Percentiles rank a stretch among this genome's conserved stretches.
Evolutionary conservation across 805 yeast genomes (phyloP).

Genomic region (Grigorovia yakushimaensis): DNA sequence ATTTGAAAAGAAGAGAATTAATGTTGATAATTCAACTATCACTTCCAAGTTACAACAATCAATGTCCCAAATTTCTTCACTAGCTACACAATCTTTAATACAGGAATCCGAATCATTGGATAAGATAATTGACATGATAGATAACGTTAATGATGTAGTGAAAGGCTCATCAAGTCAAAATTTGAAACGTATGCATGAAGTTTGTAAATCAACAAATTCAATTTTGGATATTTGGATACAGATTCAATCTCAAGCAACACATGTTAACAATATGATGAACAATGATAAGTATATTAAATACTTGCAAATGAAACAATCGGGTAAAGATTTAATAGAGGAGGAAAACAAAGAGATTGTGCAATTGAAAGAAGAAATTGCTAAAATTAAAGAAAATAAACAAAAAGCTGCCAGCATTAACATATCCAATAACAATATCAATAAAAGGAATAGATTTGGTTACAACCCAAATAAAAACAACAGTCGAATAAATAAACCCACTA

Average conservation of each 20-base stretch:
- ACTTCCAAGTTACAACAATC: constrained; percentile 3
- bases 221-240: constrained; percentile 51
- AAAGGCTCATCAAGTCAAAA: constrained; percentile 16
- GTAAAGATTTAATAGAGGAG: constrained; percentile 15
- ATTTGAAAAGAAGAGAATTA: constrained; percentile 25
- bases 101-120: constrained; percentile 25
- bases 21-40: constrained; percentile 9
- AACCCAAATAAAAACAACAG: not conserved
- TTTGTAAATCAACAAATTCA: constrained; percentile 39
- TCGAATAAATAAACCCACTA: constrained; percentile 18
- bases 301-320: constrained; percentile 21
- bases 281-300: constrained; percentile 32
- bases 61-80: constrained; percentile 2
- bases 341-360: constrained; percentile 13
- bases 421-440: not conserved
- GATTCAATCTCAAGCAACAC: constrained; percentile 52
- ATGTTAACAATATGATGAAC: constrained; percentile 39
- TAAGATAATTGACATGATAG: constrained; percentile 22
- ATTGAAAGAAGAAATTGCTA: constrained; percentile 11
- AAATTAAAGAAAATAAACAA: constrained; percentile 5
- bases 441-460: not conserved
- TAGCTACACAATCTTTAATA: constrained; percentile 24
- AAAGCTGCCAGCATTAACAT: constrained; percentile 2
- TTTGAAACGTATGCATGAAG: constrained; percentile 29
- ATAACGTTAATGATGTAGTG: constrained; percentile 16